Conservation (phyloP, 768 basidiomycete genomes). For the Dentipellis fragilis region DNA sequence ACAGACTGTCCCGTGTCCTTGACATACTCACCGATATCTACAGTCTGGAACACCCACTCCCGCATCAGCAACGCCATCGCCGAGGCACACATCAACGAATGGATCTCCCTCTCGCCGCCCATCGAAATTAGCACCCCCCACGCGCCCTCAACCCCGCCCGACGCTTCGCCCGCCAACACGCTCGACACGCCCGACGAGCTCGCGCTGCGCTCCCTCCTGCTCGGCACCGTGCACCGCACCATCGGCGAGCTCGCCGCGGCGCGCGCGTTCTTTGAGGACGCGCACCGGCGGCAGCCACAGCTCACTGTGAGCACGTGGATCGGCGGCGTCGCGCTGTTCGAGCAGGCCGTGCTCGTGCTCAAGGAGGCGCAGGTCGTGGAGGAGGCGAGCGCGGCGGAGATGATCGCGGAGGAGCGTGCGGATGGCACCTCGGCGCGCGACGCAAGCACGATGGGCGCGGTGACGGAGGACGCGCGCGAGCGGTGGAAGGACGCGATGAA, state of each 20-base stretch:
- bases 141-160: conserved; percentile 4
- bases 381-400: conserved; percentile 12
- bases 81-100: conserved; percentile 46
- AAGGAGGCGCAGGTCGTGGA: conserved; percentile 35
- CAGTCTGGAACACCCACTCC: conserved; percentile 77
- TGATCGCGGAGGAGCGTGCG: conserved; percentile 13
- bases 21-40: not conserved
- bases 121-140: conserved; percentile 24
- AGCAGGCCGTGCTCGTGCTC: conserved; percentile 61
- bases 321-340: conserved; percentile 54
- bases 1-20: not conserved
- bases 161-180: conserved; percentile 19
- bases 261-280: conserved; percentile 42
- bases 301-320: conserved; percentile 59
- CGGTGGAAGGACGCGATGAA: conserved; percentile 41
- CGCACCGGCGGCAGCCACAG: conserved; percentile 28
- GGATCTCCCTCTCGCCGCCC: conserved; percentile 39
- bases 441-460: conserved; percentile 3
- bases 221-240: conserved; percentile 59
- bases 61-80: conserved; percentile 46
- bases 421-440: conserved; percentile 4
- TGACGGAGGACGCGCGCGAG: conserved; percentile 1
- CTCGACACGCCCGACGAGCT: conserved; percentile 66
- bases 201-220: conserved; percentile 55
- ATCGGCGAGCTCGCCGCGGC: conserved; percentile 33